Evolutionary conservation across 805 yeast genomes (phyloP).

Genomic region (Cyberlindnera nakhonratchasimensis): DNA sequence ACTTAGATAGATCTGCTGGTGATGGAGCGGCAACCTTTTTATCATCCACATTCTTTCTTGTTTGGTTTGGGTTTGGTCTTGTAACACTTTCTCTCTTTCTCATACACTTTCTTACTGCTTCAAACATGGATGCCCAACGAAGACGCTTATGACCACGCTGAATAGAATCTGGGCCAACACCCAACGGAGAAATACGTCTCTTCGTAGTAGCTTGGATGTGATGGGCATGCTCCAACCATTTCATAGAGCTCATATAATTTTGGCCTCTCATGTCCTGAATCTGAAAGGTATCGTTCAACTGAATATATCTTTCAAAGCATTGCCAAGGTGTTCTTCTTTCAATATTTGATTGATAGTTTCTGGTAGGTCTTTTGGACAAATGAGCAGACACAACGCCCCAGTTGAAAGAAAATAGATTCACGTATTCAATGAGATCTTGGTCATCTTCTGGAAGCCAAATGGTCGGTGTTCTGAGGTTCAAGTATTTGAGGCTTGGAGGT

Average conservation of each 20-base stretch:
- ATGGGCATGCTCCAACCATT: conserved; percentile 90
- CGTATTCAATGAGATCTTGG: conserved; percentile 69
- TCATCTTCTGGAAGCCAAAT: conserved; percentile 97
- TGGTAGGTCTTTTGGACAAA: conserved; percentile 60
- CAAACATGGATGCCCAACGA: conserved; percentile 97
- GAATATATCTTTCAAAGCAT: conserved; percentile 94
- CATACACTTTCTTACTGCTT: conserved; percentile 87
- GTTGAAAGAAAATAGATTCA: conserved; percentile 82
- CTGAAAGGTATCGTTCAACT: conserved; percentile 84
- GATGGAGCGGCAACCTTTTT: conserved; percentile 57
- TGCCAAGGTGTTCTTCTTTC: conserved; percentile 99
- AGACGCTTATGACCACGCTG: conserved; percentile 89
- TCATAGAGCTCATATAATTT: conserved; percentile 77
- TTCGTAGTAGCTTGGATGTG: conserved; percentile 85
- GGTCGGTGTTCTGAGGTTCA: conserved; percentile 85
- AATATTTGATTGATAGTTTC: conserved; percentile 77
- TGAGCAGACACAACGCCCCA: conserved; percentile 91
- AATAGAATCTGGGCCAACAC: conserved; percentile 89
- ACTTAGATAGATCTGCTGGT: conserved; percentile 77
- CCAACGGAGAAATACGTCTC: conserved; percentile 85
- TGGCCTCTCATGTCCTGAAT: conserved; percentile 84
- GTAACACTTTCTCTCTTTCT: conserved; percentile 80
- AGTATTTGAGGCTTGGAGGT: conserved; percentile 80
- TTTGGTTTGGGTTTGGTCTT: conserved; percentile 48
- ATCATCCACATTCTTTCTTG: conserved; percentile 38